These are phyloP conservation scores for Apiospora koreana DNA, from an alignment of 2,329 filamentous ascomycete species.

Conservation along the genomic window DNA sequence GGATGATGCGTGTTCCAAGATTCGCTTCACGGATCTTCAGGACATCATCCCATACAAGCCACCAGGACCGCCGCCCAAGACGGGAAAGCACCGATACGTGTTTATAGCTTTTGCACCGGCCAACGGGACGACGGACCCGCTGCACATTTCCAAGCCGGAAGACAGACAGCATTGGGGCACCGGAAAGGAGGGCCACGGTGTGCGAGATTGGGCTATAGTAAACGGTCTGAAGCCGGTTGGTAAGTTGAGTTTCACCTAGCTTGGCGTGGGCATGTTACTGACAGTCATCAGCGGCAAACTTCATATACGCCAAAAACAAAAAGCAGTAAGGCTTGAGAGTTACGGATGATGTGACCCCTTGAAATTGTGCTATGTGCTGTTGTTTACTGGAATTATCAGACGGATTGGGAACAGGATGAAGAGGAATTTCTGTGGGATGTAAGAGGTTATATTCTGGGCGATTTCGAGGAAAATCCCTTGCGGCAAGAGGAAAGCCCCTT, in stretches of 20 bases:
- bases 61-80: constrained; percentile 42
- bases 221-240: constrained; percentile 43
- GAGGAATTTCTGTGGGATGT: no score
- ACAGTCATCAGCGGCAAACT: constrained; percentile 12
- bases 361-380: background rate
- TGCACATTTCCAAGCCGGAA: constrained; percentile 36
- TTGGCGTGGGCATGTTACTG: background rate
- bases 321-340: background rate
- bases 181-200: constrained; percentile 37
- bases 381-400: no score
- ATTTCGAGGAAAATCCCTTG: no score
- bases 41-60: constrained; percentile 43
- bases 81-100: constrained; percentile 46
- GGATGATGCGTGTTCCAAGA: constrained; percentile 14
- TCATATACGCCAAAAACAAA: constrained; percentile 15
- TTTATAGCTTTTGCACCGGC: constrained; percentile 40
- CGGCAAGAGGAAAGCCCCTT: no score
- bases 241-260: constrained; percentile 27
- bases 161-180: constrained; percentile 43
- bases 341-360: background rate
- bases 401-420: no score
- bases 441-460: no score
- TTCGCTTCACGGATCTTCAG: constrained; percentile 27
- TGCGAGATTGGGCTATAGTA: constrained; percentile 40
- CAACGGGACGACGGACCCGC: constrained; percentile 38